Evolutionary conservation across 768 basidiomycete genomes (phyloP).

Genomic region (Pleurotus djamor): DNA sequence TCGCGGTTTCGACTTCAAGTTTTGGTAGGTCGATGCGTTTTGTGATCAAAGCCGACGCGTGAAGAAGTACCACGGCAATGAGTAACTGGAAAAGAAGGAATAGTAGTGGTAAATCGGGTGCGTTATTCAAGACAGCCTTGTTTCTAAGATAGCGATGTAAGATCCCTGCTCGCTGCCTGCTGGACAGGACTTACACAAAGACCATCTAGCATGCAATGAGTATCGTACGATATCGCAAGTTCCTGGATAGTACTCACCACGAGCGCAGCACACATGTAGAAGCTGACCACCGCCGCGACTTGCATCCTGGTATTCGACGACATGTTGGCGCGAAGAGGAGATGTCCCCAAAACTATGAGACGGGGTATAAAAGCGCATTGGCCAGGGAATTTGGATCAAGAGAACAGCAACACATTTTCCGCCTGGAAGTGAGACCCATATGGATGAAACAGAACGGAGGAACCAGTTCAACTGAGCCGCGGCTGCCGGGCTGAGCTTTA

Average conservation of each 20-base stretch:
- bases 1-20: slow-evolving; percentile 47
- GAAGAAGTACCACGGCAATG: slow-evolving; percentile 65
- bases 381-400: neutral
- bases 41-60: slow-evolving; percentile 45
- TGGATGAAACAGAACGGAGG: no score
- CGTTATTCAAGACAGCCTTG: slow-evolving; percentile 69
- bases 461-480: no score
- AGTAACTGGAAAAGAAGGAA: slow-evolving; percentile 70
- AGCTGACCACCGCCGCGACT: slow-evolving; percentile 70
- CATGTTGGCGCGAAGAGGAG: slow-evolving; percentile 9
- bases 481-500: no score
- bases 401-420: neutral
- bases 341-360: neutral
- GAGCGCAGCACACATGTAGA: slow-evolving; percentile 78
- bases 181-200: slow-evolving; percentile 36
- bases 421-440: no score
- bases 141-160: slow-evolving; percentile 40
- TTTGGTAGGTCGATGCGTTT: slow-evolving; percentile 56
- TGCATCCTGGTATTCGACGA: slow-evolving; percentile 34
- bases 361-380: no score
- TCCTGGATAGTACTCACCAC: slow-evolving; percentile 45
- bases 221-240: neutral
- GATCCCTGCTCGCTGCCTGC: no score
- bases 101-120: slow-evolving; percentile 63
- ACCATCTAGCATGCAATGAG: slow-evolving; percentile 36